A percentile compares a stretch with the other conserved stretches of the same genome.
Conservation (phyloP, 2,329 filamentous ascomycete genomes). For the Fusarium virguliforme region DNA sequence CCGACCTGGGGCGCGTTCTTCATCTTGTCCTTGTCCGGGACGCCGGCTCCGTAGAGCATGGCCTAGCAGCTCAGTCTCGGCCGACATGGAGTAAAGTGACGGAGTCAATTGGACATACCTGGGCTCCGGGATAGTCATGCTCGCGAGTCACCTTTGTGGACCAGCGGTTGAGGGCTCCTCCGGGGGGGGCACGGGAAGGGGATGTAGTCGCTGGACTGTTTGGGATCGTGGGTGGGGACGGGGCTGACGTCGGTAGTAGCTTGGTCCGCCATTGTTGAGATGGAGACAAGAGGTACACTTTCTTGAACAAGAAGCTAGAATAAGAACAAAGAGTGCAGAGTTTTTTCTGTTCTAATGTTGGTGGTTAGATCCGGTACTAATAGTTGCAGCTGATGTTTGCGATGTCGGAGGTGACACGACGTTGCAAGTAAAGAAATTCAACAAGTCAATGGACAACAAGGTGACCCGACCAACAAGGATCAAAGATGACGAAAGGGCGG, state of each 20-base stretch:
- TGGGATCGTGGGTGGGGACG: constrained; percentile 58
- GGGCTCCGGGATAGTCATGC: constrained; percentile 93
- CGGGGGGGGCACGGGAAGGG: constrained; percentile 67
- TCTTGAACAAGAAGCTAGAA: neutral
- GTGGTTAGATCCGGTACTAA: neutral
- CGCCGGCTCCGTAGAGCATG: constrained; percentile 95
- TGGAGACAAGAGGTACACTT: too few relatives aligned
- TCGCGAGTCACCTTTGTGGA: constrained; percentile 85
- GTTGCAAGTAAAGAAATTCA: constrained; percentile 2
- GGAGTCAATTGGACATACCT: constrained; percentile 67
- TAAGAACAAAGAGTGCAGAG: neutral
- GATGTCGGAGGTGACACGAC: constrained; percentile 16
- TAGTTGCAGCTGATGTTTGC: neutral
- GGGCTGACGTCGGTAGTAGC: constrained; percentile 31
- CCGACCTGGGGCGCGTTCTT: constrained; percentile 93
- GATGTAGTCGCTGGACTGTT: constrained; percentile 68
- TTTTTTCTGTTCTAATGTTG: neutral
- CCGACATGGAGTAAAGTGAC: neutral
- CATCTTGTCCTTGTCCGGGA: constrained; percentile 87
- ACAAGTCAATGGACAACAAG: constrained; percentile 25
- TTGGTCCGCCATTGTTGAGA: constrained; percentile 50
- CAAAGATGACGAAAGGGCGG: constrained; percentile 30
- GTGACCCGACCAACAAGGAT: constrained; percentile 13
- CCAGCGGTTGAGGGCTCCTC: constrained; percentile 82
- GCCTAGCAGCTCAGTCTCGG: constrained; percentile 67